Evolutionary conservation across 2,329 filamentous ascomycete genomes (phyloP), one percentile per base, ranked within the genome.

Genomic region (Coleophoma crateriformis): DNA sequence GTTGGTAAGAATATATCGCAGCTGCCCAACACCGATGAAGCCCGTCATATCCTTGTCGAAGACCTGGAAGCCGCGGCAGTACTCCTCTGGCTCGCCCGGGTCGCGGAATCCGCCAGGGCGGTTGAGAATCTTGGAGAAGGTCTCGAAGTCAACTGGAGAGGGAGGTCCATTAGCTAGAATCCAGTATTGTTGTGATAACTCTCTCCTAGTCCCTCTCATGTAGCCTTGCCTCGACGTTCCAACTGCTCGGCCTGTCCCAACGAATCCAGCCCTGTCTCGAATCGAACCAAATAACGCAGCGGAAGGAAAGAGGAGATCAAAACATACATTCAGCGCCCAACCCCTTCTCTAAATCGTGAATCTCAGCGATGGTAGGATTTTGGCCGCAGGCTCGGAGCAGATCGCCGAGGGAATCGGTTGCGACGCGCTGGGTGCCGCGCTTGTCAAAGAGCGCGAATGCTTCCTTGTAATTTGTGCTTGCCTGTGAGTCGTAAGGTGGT

Each of bases 361-460:
- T 96, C 78, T 99, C 94, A 45, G 88, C 78, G 58, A 97, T 78
- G 10, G 94, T 99, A 41, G 94, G 94, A 75, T 99, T 99, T 77
- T 99, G 94, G 44, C 94, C 94, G 69, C 94, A 99, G 49, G 94
- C 94, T 67, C 94, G 88, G 59, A 99, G 84, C 53, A 99, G 81
- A 69, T 99, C 94, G 61, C 94, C 94, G 50, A 99, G 82, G 57
- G 85, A 87, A 59, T 92, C 87, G 69, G 91, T 78, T 38, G 87
- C 74, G 61, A 97, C 94, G 63, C 91, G 91, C 67, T 92, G 91
- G 68, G 89, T 95, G 68, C 94, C 94, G 71, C 94, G 92, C 85
- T 96, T 97, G 81, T 99, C 94, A 79, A 97, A 99, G 70, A 99
- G 88, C 64, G 91, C 91, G 75, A 99, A 99, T 62, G 94, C 94